A percentile compares a stretch with the other conserved stretches of the same genome.
phyloP scores from a whole-genome alignment of 495 filamentous ascomycete genomes.

The Pseudoneurospora amorphoporcata region DNA sequence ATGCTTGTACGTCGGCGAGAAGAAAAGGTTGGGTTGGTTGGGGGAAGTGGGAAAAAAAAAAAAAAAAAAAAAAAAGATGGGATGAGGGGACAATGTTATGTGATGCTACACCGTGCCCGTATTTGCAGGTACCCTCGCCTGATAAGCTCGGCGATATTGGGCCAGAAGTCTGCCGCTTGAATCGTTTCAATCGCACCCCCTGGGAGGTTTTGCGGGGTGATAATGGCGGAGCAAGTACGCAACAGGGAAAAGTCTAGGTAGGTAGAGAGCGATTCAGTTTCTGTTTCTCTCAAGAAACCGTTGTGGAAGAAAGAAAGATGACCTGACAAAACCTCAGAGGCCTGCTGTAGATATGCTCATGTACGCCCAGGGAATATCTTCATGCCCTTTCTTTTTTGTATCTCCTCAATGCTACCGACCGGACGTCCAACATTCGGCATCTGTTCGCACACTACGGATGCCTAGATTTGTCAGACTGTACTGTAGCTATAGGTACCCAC shows the following conservation, averaged over 20 bases:
- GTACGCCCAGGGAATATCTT: neutral
- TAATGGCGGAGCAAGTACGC: neutral
- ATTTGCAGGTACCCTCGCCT: neutral
- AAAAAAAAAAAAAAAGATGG: neutral
- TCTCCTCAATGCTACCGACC: neutral
- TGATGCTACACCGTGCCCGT: neutral
- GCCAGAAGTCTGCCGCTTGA: neutral
- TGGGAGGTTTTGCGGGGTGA: neutral
- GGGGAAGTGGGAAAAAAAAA: neutral
- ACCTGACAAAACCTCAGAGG: neutral
- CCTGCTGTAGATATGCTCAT: neutral
- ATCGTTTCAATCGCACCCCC: neutral
- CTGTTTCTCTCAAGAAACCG: neutral
- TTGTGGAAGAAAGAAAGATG: neutral
- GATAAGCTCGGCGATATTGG: neutral
- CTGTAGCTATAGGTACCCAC: neutral
- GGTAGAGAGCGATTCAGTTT: neutral
- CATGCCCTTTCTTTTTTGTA: neutral
- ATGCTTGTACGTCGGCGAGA: neutral
- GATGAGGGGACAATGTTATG: neutral
- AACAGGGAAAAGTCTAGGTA: neutral
- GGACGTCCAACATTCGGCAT: neutral
- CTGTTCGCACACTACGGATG: neutral
- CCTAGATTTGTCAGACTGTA: neutral
- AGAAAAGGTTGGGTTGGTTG: neutral